These are phyloP conservation scores for Pleurotus pulmonarius DNA, from an alignment of 768 basidiomycete species.

Conservation along the genomic window DNA sequence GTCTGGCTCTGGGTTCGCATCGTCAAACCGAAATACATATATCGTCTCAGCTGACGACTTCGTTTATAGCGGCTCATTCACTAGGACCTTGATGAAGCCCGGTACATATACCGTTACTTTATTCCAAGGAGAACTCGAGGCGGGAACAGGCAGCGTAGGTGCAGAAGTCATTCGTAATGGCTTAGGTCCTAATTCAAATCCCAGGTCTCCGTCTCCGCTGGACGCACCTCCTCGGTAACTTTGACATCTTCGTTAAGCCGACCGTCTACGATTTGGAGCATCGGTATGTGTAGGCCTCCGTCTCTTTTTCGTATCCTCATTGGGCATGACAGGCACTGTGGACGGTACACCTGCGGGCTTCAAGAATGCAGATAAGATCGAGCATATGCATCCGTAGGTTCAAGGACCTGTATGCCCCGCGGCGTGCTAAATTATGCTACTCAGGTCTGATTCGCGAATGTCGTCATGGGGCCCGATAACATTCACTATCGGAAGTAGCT, in stretches of 20 bases:
- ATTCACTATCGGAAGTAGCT: constrained; percentile 37
- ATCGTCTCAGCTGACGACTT: neutral
- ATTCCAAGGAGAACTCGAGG: constrained; percentile 43
- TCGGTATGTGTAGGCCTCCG: constrained; percentile 23
- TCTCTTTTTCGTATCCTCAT: neutral
- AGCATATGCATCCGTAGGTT: constrained; percentile 45
- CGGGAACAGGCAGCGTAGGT: constrained; percentile 35
- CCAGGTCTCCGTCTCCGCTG: constrained; percentile 30
- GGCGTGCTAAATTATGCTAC: neutral
- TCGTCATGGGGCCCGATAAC: constrained; percentile 42
- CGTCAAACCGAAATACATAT: neutral
- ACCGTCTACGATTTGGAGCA: constrained; percentile 39
- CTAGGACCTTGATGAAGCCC: constrained; percentile 42
- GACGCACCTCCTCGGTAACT: constrained; percentile 30
- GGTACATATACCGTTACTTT: constrained; percentile 45
- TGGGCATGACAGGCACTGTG: constrained; percentile 27
- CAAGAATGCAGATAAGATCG: constrained; percentile 46
- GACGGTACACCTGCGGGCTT: constrained; percentile 45
- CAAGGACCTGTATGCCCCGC: neutral
- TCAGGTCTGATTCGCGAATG: constrained; percentile 43
- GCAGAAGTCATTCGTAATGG: neutral
- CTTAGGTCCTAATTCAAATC: neutral
- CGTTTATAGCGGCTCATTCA: constrained; percentile 33
- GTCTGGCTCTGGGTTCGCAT: constrained; percentile 29
- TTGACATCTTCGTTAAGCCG: constrained; percentile 26